A percentile compares a stretch with the other conserved stretches of the same genome.
Evolutionary conservation across 148 eudicot species (phyloP).

Genomic region (Gaultheria prostrata): DNA sequence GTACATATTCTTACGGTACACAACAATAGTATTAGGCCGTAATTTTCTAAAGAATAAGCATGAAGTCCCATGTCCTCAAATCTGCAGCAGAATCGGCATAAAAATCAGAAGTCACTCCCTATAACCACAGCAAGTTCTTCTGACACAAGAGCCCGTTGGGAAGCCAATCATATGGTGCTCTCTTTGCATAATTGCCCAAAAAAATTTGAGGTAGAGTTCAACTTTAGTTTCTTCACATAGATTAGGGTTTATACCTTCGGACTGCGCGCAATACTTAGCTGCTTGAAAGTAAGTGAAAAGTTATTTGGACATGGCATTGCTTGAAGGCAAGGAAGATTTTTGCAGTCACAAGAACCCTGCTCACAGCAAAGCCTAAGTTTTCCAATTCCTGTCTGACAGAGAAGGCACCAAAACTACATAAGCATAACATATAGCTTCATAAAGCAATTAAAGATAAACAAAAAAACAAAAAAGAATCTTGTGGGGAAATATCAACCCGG

Average conservation of each 20-base stretch:
- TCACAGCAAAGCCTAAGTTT: slow-evolving; percentile 53
- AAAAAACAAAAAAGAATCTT: neutral
- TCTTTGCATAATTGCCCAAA: no score
- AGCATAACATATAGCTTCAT: neutral
- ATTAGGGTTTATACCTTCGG: slow-evolving; percentile 59
- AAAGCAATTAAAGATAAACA: neutral
- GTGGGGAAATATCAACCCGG: neutral
- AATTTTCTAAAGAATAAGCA: neutral
- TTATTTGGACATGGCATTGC: slow-evolving; percentile 74
- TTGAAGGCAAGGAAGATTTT: slow-evolving; percentile 48
- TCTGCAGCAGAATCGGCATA: neutral
- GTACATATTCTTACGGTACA: neutral
- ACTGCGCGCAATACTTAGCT: slow-evolving; percentile 53
- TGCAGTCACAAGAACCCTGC: slow-evolving; percentile 74
- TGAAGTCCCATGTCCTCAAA: neutral
- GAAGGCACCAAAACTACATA: slow-evolving; percentile 14
- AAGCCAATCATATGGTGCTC: neutral
- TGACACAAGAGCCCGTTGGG: neutral
- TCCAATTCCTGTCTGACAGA: slow-evolving; percentile 52
- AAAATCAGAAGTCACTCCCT: neutral
- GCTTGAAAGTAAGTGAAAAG: slow-evolving; percentile 68
- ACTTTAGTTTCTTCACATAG: neutral
- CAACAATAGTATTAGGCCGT: neutral
- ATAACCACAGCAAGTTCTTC: neutral
- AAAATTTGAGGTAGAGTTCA: neutral